Evolutionary conservation across 1,139 yeast genomes (phyloP), one percentile per base, ranked within the genome.

Genomic region (Saccharomycopsis hybrid): DNA sequence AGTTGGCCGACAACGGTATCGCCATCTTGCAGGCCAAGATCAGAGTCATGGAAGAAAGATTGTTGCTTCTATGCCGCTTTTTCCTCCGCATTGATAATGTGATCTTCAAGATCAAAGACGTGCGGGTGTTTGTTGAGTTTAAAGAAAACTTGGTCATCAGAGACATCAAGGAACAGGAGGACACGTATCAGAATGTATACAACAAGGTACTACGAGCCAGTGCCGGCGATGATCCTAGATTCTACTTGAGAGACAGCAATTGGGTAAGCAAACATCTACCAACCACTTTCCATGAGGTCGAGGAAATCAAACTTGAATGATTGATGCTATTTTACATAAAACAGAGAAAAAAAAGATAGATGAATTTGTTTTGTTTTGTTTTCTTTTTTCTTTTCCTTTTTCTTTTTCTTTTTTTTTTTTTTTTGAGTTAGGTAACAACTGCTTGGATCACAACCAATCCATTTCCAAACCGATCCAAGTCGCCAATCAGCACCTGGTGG

Each of bases 1-100:
- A 92, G 64, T 71, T 92, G 52, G 98, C 96, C 2, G 99, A 92
- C 65, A 92, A 92, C 64, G 99, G 99, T 3, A 85, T 88, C 29
- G 80, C 94, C 0, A 76, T 87, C 51, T 67, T 87, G 49, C 79
- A 82, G 49, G 80, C 83, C 33, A 89, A 89, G 64, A 78, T 94
- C 32, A 71, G 99, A 57, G 97, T 89, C 2, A 94, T 92, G 97
- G 82, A 84, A 4, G 77, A 83, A 46, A 78, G 96, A 54, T 64
- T 92, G 55, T 69, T 92, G 42, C 58, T 92, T 38, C 70, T 92
- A 46, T 78, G 83, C 50, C 74, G 98, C 46, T 78, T 90, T 58
- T 92, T 87, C 64, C 67, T 92, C 54, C 73, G 98, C 46, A 94
- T 92, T 3, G 99, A 92, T 65, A 84, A 86, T 58, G 98, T 92